Evolutionary conservation across 2,329 filamentous ascomycete genomes (phyloP).

Genomic region (Beauveria sp.): DNA sequence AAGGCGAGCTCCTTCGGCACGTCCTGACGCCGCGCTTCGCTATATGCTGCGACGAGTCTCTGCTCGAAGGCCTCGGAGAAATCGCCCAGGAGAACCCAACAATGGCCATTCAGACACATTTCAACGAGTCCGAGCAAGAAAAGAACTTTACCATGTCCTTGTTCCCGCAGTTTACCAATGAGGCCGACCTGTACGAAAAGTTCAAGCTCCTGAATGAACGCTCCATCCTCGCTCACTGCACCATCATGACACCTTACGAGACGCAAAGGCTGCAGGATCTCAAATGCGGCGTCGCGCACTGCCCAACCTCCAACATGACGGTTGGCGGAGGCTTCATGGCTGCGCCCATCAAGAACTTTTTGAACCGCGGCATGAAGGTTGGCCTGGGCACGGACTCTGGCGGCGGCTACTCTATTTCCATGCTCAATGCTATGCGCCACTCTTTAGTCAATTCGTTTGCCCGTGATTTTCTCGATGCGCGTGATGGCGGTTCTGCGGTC

Average conservation of each 20-base stretch:
- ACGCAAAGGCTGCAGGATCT: conserved; percentile 37
- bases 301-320: conserved; percentile 57
- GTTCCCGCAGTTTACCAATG: conserved; percentile 48
- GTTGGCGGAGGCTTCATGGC: conserved; percentile 56
- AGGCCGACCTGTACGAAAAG: conserved; percentile 51
- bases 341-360: conserved; percentile 50
- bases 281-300: conserved; percentile 55
- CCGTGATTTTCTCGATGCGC: conserved; percentile 32
- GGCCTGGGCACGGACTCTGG: conserved; percentile 59
- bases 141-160: conserved; percentile 45
- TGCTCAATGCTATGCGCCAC: conserved; percentile 51
- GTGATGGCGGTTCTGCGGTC: conserved; percentile 34
- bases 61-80: conserved; percentile 48
- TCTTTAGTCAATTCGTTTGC: conserved; percentile 49
- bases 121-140: conserved; percentile 57
- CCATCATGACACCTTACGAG: conserved; percentile 52
- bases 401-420: conserved; percentile 53
- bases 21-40: conserved; percentile 55
- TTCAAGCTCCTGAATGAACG: conserved; percentile 46
- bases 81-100: conserved; percentile 40
- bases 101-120: conserved; percentile 58
- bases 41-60: conserved; percentile 47
- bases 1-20: conserved; percentile 35
- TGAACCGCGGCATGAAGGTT: conserved; percentile 53
- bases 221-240: conserved; percentile 61